Evolutionary conservation across 2,329 filamentous ascomycete species (phyloP).

Genomic region (Pezicula carpinea): DNA sequence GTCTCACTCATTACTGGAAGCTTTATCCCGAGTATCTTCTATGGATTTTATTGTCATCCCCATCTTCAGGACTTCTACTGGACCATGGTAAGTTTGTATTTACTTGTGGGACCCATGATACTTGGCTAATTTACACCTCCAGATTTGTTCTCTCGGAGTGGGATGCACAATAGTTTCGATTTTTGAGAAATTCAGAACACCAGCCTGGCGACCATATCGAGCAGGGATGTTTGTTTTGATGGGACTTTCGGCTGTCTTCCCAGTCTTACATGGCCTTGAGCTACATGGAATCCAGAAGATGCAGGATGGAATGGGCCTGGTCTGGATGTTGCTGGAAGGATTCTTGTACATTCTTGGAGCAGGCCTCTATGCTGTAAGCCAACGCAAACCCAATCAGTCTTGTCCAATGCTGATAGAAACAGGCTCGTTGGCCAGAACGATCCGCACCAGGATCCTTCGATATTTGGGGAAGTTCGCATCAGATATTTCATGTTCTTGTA

Average conservation of each 20-base stretch:
- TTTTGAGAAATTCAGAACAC: constrained; percentile 78
- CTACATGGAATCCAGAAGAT: constrained; percentile 65
- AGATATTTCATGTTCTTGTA: constrained; percentile 92
- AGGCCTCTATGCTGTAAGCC: constrained; percentile 72
- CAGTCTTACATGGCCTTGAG: constrained; percentile 70
- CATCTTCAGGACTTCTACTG: constrained; percentile 67
- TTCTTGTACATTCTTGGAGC: constrained; percentile 82
- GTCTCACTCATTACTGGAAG: constrained; percentile 87
- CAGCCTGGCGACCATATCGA: constrained; percentile 77
- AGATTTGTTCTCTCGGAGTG: constrained; percentile 76
- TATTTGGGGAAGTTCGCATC: constrained; percentile 89
- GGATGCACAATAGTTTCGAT: constrained; percentile 74
- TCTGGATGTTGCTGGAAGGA: constrained; percentile 77
- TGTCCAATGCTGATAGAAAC: constrained; percentile 13
- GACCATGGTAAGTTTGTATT: constrained; percentile 54
- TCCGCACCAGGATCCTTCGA: constrained; percentile 76
- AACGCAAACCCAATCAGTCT: neutral
- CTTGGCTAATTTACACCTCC: neutral
- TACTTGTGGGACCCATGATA: neutral
- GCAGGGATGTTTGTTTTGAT: constrained; percentile 86
- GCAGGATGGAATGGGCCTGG: constrained; percentile 70
- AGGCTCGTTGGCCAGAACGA: constrained; percentile 79
- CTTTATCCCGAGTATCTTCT: constrained; percentile 84
- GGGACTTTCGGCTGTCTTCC: constrained; percentile 78
- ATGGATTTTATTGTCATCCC: constrained; percentile 73